A percentile compares a stretch with the other conserved stretches of the same genome.
These are phyloP conservation scores for Clohesyomyces aquaticus DNA, from an alignment of 495 filamentous ascomycete genomes.

Conservation along the genomic window DNA sequence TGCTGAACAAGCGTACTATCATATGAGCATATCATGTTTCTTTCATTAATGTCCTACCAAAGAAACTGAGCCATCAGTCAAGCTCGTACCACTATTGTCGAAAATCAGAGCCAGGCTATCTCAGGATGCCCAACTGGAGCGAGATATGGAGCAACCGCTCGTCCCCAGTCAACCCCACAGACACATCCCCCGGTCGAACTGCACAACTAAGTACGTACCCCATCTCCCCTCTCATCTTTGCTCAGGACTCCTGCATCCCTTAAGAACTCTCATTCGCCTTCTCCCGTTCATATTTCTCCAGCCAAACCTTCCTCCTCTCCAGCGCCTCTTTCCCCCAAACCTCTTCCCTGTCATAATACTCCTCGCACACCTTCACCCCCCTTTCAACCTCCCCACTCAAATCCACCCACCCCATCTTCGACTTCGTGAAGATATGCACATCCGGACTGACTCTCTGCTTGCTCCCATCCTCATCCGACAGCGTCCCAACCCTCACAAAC, in stretches of 20 bases:
- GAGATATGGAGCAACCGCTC: too few relatives aligned
- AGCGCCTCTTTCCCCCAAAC: slow-evolving; percentile 24
- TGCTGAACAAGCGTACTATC: too few relatives aligned
- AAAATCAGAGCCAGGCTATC: too few relatives aligned
- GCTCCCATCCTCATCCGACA: slow-evolving; percentile 7
- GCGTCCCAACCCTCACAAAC: slow-evolving; percentile 37
- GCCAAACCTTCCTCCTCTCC: slow-evolving; percentile 14
- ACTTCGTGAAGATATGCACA: slow-evolving; percentile 37
- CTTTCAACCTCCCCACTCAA: slow-evolving; percentile 19
- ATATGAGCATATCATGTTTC: too few relatives aligned
- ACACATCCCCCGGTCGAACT: too few relatives aligned
- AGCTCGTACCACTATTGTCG: too few relatives aligned
- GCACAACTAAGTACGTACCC: too few relatives aligned
- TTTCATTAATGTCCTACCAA: too few relatives aligned
- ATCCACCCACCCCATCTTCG: slow-evolving; percentile 36
- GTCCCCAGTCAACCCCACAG: too few relatives aligned
- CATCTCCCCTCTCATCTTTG: too few relatives aligned
- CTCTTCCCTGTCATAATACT: slow-evolving; percentile 25
- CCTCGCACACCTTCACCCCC: slow-evolving; percentile 21
- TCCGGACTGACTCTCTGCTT: slow-evolving; percentile 19
- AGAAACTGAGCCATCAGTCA: too few relatives aligned
- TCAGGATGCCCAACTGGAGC: too few relatives aligned
- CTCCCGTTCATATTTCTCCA: slow-evolving; percentile 10
- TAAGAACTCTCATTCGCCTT: neutral
- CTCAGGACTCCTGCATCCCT: neutral